These are phyloP conservation scores for Psidium friedrichsthalianum DNA, from an alignment of 345 rosid species.

Conservation along the genomic window DNA sequence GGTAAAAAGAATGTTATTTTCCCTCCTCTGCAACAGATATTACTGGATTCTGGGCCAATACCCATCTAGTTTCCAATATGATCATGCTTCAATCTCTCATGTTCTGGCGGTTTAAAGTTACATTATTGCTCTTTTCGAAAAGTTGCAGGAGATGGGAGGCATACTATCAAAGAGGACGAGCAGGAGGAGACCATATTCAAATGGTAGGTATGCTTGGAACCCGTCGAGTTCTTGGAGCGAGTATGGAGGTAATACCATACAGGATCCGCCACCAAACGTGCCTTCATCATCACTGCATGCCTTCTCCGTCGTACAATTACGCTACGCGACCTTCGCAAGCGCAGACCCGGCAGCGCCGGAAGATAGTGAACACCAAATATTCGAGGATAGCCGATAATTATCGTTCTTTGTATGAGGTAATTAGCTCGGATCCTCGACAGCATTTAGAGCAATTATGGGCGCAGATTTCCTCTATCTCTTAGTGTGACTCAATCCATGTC, in stretches of 20 bases:
- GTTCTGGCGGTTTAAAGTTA: background rate
- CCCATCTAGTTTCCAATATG: background rate
- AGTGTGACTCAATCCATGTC: background rate
- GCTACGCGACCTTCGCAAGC: constrained; percentile 9
- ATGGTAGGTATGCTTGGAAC: background rate
- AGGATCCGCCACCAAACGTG: background rate
- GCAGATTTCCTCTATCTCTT: background rate
- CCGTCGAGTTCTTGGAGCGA: background rate
- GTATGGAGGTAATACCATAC: background rate
- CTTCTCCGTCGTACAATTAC: background rate
- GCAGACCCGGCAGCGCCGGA: constrained; percentile 17
- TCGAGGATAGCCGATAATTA: constrained; percentile 69
- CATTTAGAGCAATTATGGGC: background rate
- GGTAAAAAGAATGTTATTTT: background rate
- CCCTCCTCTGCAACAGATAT: background rate
- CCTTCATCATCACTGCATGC: background rate
- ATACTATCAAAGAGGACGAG: background rate
- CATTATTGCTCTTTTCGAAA: background rate
- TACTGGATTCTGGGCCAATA: background rate
- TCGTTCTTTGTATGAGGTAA: constrained; percentile 33
- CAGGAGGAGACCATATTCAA: background rate
- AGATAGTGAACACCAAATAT: constrained; percentile 40
- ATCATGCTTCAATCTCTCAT: background rate
- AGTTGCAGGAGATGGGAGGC: background rate
- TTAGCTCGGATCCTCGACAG: constrained; percentile 30